Conservation (phyloP, 148 eudicot species). For the Cornus kousa region DNA sequence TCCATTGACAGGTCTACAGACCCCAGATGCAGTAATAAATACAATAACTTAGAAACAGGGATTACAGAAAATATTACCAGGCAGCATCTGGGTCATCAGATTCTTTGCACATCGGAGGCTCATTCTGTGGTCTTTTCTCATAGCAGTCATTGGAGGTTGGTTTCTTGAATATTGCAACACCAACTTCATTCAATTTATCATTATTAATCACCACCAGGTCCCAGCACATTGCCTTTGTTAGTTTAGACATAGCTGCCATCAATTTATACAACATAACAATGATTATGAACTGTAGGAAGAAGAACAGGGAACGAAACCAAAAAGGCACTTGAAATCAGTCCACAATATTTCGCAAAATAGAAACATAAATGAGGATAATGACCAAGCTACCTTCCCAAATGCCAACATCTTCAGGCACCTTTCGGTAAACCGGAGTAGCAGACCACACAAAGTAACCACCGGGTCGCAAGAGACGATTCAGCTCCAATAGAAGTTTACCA, state of each 20-base stretch:
- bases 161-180: conserved; percentile 62
- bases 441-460: conserved; percentile 86
- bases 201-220: conserved; percentile 43
- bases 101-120: conserved; percentile 48
- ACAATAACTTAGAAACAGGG: not conserved
- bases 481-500: conserved; percentile 73
- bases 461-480: conserved; percentile 70
- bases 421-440: conserved; percentile 78
- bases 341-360: not conserved
- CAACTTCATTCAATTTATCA: conserved; percentile 51
- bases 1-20: not conserved
- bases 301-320: not conserved
- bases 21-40: not conserved
- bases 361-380: not conserved
- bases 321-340: not conserved
- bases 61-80: conserved; percentile 33
- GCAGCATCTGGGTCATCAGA: conserved; percentile 57
- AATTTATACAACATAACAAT: not conserved
- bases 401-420: conserved; percentile 43
- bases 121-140: conserved; percentile 40
- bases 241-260: conserved; percentile 49
- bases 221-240: conserved; percentile 73
- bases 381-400: conserved; percentile 58
- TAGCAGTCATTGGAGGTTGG: conserved; percentile 74
- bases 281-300: too few species aligned